phyloP scores from a whole-genome alignment of 2,329 filamentous ascomycete genomes.

The Allantophomopsis lycopodina region DNA sequence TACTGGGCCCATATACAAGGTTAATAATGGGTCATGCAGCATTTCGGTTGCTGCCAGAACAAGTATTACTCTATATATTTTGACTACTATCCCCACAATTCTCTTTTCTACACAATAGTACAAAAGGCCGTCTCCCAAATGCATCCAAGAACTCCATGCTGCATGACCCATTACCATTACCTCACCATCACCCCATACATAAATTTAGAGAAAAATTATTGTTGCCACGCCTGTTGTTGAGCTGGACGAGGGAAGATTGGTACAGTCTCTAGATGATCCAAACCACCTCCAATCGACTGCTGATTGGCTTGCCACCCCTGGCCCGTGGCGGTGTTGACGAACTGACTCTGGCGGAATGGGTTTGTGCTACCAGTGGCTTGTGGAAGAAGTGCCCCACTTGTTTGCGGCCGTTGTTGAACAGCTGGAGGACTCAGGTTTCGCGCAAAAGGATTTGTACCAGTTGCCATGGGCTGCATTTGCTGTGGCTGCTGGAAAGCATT shows the following conservation, averaged over 20 bases:
- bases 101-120: too few relatives aligned
- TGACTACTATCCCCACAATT: too few relatives aligned
- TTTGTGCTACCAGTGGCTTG: slow-evolving; percentile 85
- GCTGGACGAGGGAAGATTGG: slow-evolving; percentile 77
- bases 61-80: too few relatives aligned
- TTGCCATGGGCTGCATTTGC: slow-evolving; percentile 39
- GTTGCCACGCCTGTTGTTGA: slow-evolving; percentile 46
- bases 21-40: too few relatives aligned
- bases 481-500: slow-evolving; percentile 19
- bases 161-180: neutral
- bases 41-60: neutral
- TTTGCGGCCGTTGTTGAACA: slow-evolving; percentile 12
- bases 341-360: slow-evolving; percentile 82
- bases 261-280: slow-evolving; percentile 68
- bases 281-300: slow-evolving; percentile 65
- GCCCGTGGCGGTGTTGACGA: slow-evolving; percentile 80
- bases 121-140: too few relatives aligned
- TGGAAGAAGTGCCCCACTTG: slow-evolving; percentile 39
- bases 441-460: slow-evolving; percentile 61
- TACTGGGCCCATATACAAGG: too few relatives aligned
- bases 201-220: slow-evolving; percentile 6
- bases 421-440: slow-evolving; percentile 25
- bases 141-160: neutral
- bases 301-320: slow-evolving; percentile 76
- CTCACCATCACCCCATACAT: neutral